A percentile compares a stretch with the other conserved stretches of the same genome.
Conservation (phyloP, 257 asterid species). For the Solanum lignicaule region DNA sequence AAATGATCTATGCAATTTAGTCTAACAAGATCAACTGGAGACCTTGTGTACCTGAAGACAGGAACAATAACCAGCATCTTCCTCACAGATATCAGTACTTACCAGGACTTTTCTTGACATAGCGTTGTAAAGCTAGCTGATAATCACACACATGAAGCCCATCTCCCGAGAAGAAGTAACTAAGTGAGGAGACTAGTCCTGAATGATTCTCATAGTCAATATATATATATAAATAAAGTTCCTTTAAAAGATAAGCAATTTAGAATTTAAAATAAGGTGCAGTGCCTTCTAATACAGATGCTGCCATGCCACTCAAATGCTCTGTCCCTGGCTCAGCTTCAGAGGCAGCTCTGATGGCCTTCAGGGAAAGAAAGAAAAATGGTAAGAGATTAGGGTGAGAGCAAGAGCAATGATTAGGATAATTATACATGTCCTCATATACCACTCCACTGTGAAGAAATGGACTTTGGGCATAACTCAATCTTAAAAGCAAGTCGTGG, state of each 20-base stretch:
- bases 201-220: slow-evolving; percentile 12
- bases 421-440: background rate
- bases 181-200: slow-evolving; percentile 84
- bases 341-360: slow-evolving; percentile 80
- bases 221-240: background rate
- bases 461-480: background rate
- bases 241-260: slow-evolving; percentile 7
- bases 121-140: slow-evolving; percentile 60
- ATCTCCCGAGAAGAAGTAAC: slow-evolving; percentile 68
- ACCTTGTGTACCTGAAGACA: background rate
- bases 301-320: slow-evolving; percentile 71
- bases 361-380: slow-evolving; percentile 9
- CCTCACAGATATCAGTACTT: slow-evolving; percentile 3
- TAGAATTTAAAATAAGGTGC: slow-evolving; percentile 6
- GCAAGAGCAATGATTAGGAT: background rate
- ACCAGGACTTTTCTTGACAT: slow-evolving; percentile 55
- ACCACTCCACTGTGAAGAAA: background rate
- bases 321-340: slow-evolving; percentile 59
- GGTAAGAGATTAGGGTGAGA: slow-evolving; percentile 3
- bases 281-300: slow-evolving; percentile 58
- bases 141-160: slow-evolving; percentile 60
- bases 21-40: background rate
- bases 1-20: background rate
- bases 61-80: background rate
- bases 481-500: background rate